Conservation (phyloP, 805 yeast species). For the Candida coquimbonensis region DNA sequence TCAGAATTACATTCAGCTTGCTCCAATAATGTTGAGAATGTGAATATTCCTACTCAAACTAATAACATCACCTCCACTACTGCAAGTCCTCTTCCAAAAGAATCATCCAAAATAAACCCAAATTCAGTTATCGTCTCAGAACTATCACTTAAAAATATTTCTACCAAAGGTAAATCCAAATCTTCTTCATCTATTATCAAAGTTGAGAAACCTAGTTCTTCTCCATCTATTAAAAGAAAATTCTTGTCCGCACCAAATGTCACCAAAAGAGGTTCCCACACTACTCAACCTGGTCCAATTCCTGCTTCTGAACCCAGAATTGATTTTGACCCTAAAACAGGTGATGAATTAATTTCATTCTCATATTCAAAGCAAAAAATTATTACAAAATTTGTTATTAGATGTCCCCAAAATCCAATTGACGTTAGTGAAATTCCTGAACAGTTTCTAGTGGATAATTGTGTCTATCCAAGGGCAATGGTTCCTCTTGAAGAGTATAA, state of each 20-base stretch:
- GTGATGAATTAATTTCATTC: conserved; percentile 26
- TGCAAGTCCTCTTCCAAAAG: too few relatives aligned
- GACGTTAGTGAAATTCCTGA: conserved; percentile 18
- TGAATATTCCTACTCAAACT: too few relatives aligned
- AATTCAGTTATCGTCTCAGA: not conserved
- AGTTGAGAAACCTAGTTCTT: not conserved
- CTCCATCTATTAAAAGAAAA: not conserved
- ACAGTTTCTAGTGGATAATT: conserved; percentile 32
- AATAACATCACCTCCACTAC: not conserved
- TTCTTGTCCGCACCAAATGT: not conserved
- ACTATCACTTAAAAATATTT: not conserved
- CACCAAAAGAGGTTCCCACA: conserved; percentile 6
- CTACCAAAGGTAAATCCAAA: not conserved
- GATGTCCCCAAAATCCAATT: conserved; percentile 15
- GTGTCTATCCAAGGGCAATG: conserved; percentile 44
- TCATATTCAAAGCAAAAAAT: conserved; percentile 26
- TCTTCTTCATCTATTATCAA: not conserved
- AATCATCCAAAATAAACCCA: too few relatives aligned
- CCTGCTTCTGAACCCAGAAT: conserved; percentile 25
- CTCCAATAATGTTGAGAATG: too few relatives aligned
- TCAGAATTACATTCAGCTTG: not conserved
- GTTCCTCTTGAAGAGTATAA: conserved; percentile 33
- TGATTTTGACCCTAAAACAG: conserved; percentile 18
- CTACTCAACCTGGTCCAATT: conserved; percentile 29
- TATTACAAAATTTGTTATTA: conserved; percentile 19